A percentile compares a stretch with the other conserved stretches of the same genome.
These are phyloP conservation scores for Penicillium roqueforti DNA, from an alignment of 495 filamentous ascomycete genomes.

Conservation along the genomic window DNA sequence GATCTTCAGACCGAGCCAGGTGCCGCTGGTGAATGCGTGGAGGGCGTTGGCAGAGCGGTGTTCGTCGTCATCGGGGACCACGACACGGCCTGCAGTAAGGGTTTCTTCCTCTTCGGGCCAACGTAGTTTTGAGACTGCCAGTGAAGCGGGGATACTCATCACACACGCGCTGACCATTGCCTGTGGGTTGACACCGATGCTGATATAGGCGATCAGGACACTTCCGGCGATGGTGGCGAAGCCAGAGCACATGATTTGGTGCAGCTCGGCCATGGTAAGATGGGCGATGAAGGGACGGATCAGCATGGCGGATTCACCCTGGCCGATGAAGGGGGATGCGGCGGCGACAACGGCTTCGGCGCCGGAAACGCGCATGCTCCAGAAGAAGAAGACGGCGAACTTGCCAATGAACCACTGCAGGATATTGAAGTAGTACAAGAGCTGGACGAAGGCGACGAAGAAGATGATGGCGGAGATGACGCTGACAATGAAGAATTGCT, in stretches of 20 bases:
- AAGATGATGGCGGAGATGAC: constrained; percentile 86
- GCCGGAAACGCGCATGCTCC: constrained; percentile 82
- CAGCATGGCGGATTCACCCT: constrained; percentile 89
- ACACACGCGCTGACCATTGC: constrained; percentile 84
- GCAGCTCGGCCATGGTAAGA: constrained; percentile 78
- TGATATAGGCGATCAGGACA: constrained; percentile 76
- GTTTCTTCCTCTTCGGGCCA: constrained; percentile 85
- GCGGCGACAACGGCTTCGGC: constrained; percentile 89
- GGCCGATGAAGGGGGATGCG: constrained; percentile 91
- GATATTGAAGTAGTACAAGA: constrained; percentile 70
- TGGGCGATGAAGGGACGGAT: constrained; percentile 81
- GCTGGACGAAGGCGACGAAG: constrained; percentile 82
- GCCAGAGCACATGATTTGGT: constrained; percentile 86
- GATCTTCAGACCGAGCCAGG: constrained; percentile 86
- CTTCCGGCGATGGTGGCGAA: constrained; percentile 65
- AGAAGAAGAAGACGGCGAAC: constrained; percentile 88
- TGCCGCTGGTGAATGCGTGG: constrained; percentile 82
- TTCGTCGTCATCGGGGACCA: constrained; percentile 69
- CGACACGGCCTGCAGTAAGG: constrained; percentile 70
- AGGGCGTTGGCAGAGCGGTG: constrained; percentile 69
- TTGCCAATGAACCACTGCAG: constrained; percentile 86
- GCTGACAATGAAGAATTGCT: constrained; percentile 62
- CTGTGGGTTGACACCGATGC: constrained; percentile 73
- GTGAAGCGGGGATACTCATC: constrained; percentile 87
- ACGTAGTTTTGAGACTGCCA: constrained; percentile 82